Base-by-base conservation (phyloP, 768 basidiomycete genomes). In the Leucocoprinus sp. region DNA sequence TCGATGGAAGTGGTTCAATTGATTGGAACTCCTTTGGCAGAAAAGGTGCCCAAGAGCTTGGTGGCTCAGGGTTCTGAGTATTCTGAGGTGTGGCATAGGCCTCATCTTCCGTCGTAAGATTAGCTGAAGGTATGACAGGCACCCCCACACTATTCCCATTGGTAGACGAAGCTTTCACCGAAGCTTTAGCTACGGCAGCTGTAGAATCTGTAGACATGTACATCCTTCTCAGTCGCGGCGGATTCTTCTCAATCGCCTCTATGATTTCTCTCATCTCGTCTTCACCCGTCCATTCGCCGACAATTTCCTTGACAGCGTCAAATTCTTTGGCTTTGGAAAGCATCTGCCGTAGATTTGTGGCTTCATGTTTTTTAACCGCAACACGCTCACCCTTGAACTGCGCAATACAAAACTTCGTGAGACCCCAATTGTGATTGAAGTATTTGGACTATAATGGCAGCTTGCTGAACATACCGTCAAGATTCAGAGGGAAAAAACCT, bases 361-460 rank as follows among this genome's bases (percentile, higher is more conserved):
- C 73, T 26, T 84, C 75, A 1, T 70, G 62, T 55, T 83, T 88
- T 27, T 68, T 72, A 35, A 79, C 63, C 5, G 69, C 66, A 1
- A 74, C 62, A 31, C 80, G 76, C 2, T 71, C 60, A 2, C 80
- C 81, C 56, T 84, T 85, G 73, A 93, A 90, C 58, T 92, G 88
- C 11, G 72, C 71, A 21, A 87, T 65, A 54, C 92, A 89, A 64
- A 91, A 93, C 59, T 93, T 95, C 19, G 93, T 93, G 43, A 85
- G 76, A 12, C 80, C 69, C 77, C 80, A 93, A 56, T 85, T 74
- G 55, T 93, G 84, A 48, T 79, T 73, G 7, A 92, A 66, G 57
- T 91, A 89, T 61, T 76, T 73, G 19, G 76, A 71, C 89, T 89
- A 56, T 14, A 44, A 43, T 4, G 33, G n/a, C 33, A n/a, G 5